Base-by-base conservation (phyloP, 2,329 filamentous ascomycete genomes). In the Fusarium illudens region DNA sequence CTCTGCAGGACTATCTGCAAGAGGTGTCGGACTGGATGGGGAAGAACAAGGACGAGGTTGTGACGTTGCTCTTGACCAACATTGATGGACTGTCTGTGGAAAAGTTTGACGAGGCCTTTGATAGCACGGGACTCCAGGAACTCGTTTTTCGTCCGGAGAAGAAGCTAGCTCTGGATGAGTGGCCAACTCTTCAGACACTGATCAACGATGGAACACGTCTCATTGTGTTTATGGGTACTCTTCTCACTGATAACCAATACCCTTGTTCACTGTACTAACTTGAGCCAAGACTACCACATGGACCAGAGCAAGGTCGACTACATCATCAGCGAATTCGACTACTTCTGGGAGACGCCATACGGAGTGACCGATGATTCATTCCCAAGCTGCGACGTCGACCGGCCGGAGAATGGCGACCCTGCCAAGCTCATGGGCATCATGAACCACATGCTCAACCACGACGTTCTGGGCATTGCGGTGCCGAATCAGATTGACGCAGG, bases 261-360 rank as follows among this genome's bases (percentile, higher is more conserved):
- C 11, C 4, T n/a, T 33, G 12, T 42, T 34, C 3, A 29, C 7
- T 10, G 6, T 39, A 11, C 71, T 77, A 54, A 77, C 44, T 51
- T 6, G 0, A 32, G 5, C 10, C 8, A 13, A 88, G 91, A 94
- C 76, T 92, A 86, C 69, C 74, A 84, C 52, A 76, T 82, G 60
- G 81, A 88, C 64, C 80, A 79, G 2, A 77, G 73, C 30, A 75
- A 80, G 51, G 84, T 87, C n/a, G 81, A 86, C 25, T 92, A 89
- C 73, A 87, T 92, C 56, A 81, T 91, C 58, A 82, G 86, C 74
- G 84, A 91, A 74, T 92, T 89, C 73, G 78, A 80, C 22, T 88
- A 88, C 77, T 85, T 90, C 68, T 94, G 91, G 81, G 92, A 95
- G 76, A 95, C 91, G 44, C 83, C 86, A 1, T 94, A 86, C 78